A percentile compares a stretch with the other conserved stretches of the same genome.
Conservation (phyloP, 116 monocot species). For the Papilionanthe hybrid region DNA sequence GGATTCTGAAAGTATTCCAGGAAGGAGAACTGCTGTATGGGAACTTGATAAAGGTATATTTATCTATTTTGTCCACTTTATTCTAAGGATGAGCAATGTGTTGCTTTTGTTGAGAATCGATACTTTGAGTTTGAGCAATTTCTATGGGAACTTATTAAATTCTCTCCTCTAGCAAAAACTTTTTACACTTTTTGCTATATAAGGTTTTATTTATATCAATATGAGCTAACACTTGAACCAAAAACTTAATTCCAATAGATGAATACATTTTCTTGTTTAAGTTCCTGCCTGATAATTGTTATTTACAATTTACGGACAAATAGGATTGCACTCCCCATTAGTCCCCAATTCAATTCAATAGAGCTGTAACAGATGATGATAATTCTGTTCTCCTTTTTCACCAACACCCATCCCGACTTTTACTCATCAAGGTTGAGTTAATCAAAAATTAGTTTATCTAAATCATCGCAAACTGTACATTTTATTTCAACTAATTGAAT, state of each 20-base stretch:
- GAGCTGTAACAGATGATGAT: too few species aligned
- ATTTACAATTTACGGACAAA: neutral
- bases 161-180: neutral
- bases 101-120: neutral
- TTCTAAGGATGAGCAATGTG: neutral
- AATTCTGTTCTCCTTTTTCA: too few species aligned
- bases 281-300: neutral
- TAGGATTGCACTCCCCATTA: too few species aligned
- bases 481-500: too few species aligned
- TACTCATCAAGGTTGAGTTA: too few species aligned
- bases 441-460: too few species aligned
- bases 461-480: too few species aligned
- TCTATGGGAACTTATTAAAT: neutral
- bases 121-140: neutral
- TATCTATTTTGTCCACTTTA: neutral
- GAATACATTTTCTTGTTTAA: neutral
- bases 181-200: neutral
- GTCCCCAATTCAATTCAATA: too few species aligned
- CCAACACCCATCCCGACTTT: too few species aligned
- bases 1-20: slow-evolving; percentile 87
- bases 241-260: neutral
- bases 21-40: slow-evolving; percentile 93
- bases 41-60: slow-evolving; percentile 94
- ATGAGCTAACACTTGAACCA: slow-evolving; percentile 6
- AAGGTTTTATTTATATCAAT: neutral